Evolutionary conservation across 176 grass and related monocot genomes (phyloP), one percentile per base, ranked within the genome.

Genomic region (Cenchrus purpureus): DNA sequence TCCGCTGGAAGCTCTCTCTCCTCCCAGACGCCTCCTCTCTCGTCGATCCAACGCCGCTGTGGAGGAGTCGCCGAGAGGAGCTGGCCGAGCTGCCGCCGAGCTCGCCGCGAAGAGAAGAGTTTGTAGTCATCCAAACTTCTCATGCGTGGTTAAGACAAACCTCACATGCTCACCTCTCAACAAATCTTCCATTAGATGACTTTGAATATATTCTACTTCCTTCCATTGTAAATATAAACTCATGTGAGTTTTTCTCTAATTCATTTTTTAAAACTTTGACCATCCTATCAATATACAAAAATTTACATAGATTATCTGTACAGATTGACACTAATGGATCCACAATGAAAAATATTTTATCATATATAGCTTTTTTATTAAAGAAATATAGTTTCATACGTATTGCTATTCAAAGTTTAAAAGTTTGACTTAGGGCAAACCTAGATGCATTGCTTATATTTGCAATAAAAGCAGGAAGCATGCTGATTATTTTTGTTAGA

Each of bases 101-200:
- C 25, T 25, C 25, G 25, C 25, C 25, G 25, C 25, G 69, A 50
- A 61, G 43, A 17, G 49, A 25, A 25, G 25, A 25, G 15, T 32
- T 28, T 32, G 45, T 66, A 45, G 40, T 4, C 42, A 84, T 88
- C 25, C 56, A 19, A 76, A 49, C 15, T 63, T 32, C 65, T 16
- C 56, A 72, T 54, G 34, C 52, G 88, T 64, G 81, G 37, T n/a
- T 78, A 79, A n/a, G 58, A 53, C 68, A 62, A 86, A 25, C n/a
- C 72, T 11, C 73, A 82, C 79, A 66, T 90, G 83, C 19, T 40
- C 57, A 82, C 1, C 5, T 65, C 46, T 8, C 5, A 8, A 49
- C 12, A 53, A 57, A 81, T 48, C 56, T 80, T 73, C 57, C 57
- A 59, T 58, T 59, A 1, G 10, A 50, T 40, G 32, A 50, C 68